phyloP scores from a whole-genome alignment of 2,329 filamentous ascomycete genomes.

The Fusarium annulatum region DNA sequence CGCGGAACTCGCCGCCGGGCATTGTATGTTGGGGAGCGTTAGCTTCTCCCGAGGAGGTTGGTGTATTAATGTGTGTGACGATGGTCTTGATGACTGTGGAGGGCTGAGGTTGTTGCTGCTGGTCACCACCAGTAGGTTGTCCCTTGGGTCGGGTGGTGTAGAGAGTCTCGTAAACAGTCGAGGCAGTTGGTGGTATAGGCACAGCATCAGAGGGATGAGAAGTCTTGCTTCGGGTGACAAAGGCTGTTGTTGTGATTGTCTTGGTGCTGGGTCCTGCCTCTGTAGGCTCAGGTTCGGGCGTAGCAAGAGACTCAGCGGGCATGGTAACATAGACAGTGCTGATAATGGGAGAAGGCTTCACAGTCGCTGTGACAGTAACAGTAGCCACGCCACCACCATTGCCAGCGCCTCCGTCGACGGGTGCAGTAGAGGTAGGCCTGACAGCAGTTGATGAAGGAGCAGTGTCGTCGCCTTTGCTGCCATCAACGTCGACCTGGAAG shows the following conservation, averaged over 20 bases:
- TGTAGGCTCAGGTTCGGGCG: conserved; percentile 17
- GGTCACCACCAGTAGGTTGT: conserved; percentile 12
- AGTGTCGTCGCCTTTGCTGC: conserved; percentile 30
- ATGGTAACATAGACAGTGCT: conserved; percentile 53
- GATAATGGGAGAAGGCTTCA: conserved; percentile 53
- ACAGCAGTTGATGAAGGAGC: conserved; percentile 32
- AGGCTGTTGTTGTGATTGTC: conserved; percentile 38
- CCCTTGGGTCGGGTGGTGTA: conserved; percentile 30
- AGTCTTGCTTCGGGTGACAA: conserved; percentile 28
- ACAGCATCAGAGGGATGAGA: conserved; percentile 13
- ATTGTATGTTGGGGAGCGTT: conserved; percentile 21
- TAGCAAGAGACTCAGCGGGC: conserved; percentile 40
- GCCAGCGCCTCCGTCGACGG: conserved; percentile 24
- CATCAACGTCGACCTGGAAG: conserved; percentile 57
- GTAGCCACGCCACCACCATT: conserved; percentile 37
- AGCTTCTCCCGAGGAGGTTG: conserved; percentile 8
- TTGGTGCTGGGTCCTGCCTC: conserved; percentile 29
- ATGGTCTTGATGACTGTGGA: conserved; percentile 35
- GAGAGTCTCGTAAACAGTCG: conserved; percentile 36
- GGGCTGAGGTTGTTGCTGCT: conserved; percentile 17
- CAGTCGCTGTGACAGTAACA: conserved; percentile 53
- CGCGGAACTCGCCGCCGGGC: conserved; percentile 41
- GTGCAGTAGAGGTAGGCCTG: conserved; percentile 19
- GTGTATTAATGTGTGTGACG: conserved; percentile 30
- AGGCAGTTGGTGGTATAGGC: conserved; percentile 19